Percentiles rank a stretch among this genome's conserved stretches.
phyloP scores from a whole-genome alignment of 2,329 filamentous ascomycete genomes.

The Daldinia eschscholtzii region DNA sequence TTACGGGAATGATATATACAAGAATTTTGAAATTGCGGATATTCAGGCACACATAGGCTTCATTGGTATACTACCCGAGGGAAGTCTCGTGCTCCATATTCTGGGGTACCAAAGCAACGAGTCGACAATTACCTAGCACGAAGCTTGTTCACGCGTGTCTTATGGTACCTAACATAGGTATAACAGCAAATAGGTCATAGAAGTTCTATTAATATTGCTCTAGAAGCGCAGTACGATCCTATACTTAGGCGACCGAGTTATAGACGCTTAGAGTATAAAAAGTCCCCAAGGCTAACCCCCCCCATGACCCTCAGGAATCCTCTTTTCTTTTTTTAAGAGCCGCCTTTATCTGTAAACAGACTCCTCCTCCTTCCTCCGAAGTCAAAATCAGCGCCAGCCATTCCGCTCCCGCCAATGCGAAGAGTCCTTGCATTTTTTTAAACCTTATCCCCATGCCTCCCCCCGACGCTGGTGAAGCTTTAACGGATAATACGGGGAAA shows the following conservation, averaged over 20 bases:
- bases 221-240: not conserved
- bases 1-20: not conserved
- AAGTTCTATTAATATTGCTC: not conserved
- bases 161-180: no score
- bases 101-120: not conserved
- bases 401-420: conserved; percentile 11
- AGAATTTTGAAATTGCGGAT: no score
- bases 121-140: not conserved
- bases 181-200: not conserved
- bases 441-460: not conserved
- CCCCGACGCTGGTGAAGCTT: conserved; percentile 20
- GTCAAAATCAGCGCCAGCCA: conserved; percentile 9
- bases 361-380: conserved; percentile 12
- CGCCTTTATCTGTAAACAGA: conserved; percentile 21
- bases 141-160: not conserved
- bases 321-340: conserved; percentile 13
- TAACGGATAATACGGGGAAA: not conserved
- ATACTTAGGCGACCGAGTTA: not conserved
- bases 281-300: not conserved
- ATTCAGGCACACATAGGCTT: not conserved
- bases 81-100: not conserved
- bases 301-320: conserved; percentile 2
- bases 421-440: not conserved
- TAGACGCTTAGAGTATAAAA: not conserved
- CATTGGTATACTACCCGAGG: not conserved